Evolutionary conservation across 192 early-diverging fungal species (phyloP).

Genomic region (Coemansia sp.): DNA sequence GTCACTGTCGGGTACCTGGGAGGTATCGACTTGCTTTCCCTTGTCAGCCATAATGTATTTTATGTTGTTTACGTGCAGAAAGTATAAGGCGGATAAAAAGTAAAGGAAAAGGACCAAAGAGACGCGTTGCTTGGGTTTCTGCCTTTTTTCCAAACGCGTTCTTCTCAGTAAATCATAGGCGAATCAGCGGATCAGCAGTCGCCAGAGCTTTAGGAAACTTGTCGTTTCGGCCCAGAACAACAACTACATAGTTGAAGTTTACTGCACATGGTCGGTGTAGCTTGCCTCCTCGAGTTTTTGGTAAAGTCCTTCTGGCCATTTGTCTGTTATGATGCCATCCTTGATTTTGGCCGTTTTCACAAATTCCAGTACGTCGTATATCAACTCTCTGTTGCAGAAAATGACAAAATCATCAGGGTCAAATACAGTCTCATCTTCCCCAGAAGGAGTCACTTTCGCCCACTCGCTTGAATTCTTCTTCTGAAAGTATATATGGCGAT

Average conservation of each 20-base stretch:
- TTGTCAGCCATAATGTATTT: slow-evolving; percentile 25
- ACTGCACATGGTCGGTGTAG: neutral
- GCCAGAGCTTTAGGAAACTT: no score
- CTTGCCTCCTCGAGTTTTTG: neutral
- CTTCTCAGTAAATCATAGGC: neutral
- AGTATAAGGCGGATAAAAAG: neutral
- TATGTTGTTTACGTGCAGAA: neutral
- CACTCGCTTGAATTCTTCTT: neutral
- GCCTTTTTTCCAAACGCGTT: neutral
- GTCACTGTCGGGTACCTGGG: neutral
- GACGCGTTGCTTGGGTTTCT: neutral
- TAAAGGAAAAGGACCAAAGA: neutral
- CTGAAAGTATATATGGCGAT: neutral
- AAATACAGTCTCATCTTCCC: neutral
- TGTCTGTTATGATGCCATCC: neutral
- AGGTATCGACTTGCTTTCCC: slow-evolving; percentile 39
- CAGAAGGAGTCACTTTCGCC: neutral
- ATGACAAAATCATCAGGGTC: neutral
- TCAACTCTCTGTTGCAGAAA: neutral
- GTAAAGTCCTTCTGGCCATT: neutral
- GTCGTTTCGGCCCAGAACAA: no score
- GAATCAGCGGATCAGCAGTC: no score
- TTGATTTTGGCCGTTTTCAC: neutral
- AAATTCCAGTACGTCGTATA: neutral
- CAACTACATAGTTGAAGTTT: no score